Conservation (phyloP, 2,329 filamentous ascomycete genomes). For the Hymenoscyphus albidus region DNA sequence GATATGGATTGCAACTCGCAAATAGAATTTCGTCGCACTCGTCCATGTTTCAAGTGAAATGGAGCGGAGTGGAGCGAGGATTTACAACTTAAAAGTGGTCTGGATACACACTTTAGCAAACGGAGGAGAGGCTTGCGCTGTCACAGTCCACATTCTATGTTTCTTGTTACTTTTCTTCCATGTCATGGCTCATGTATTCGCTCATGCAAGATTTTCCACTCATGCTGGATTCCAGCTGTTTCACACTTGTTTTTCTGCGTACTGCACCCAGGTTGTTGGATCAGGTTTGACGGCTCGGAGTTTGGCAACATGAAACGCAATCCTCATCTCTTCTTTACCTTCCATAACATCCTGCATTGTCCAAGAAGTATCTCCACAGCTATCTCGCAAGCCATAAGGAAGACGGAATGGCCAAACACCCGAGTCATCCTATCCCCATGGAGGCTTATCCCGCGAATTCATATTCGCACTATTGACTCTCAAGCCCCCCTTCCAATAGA, state of each 20-base stretch:
- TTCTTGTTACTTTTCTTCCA: background rate
- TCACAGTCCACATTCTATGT: background rate
- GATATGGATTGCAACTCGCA: background rate
- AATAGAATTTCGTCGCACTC: background rate
- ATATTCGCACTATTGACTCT: background rate
- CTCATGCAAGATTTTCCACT: background rate
- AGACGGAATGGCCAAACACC: background rate
- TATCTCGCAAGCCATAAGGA: constrained; percentile 1
- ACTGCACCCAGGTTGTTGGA: background rate
- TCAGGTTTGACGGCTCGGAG: background rate
- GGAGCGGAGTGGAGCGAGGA: background rate
- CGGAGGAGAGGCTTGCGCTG: background rate
- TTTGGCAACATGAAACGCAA: background rate
- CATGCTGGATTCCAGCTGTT: background rate
- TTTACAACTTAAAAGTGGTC: background rate
- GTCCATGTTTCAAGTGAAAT: background rate
- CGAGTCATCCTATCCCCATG: background rate
- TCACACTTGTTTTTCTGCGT: background rate
- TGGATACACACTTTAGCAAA: background rate
- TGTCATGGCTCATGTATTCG: background rate
- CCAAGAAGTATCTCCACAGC: background rate
- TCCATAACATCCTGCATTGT: background rate
- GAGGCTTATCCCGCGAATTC: background rate
- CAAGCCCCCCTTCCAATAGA: background rate
- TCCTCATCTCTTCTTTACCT: background rate